Percentiles rank a stretch among this genome's conserved stretches.
These are phyloP conservation scores for Dendrobium huoshanense DNA, from an alignment of 106 monocot genomes.

Conservation along the genomic window DNA sequence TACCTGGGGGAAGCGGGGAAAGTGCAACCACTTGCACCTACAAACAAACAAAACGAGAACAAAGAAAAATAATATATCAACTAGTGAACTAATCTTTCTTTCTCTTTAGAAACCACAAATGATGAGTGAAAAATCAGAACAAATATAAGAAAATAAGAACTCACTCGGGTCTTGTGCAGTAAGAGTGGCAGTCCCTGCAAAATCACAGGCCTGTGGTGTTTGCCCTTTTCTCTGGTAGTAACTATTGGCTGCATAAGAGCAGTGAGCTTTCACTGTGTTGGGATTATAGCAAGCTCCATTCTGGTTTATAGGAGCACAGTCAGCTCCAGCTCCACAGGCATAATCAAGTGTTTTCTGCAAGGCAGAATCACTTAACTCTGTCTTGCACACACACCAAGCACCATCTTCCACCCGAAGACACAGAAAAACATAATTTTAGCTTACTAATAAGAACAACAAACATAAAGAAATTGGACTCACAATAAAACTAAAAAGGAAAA, in stretches of 20 bases:
- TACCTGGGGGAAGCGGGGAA: constrained; percentile 35
- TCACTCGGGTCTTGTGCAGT: constrained; percentile 54
- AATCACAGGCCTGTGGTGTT: constrained; percentile 37
- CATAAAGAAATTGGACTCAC: neutral
- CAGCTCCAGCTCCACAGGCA: constrained; percentile 71
- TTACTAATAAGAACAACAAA: neutral
- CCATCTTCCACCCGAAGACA: constrained; percentile 31
- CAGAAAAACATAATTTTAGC: neutral
- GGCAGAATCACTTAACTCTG: constrained; percentile 19
- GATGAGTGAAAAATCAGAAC: neutral
- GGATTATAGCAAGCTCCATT: constrained; percentile 57
- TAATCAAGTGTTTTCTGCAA: constrained; percentile 71
- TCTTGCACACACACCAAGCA: constrained; percentile 63
- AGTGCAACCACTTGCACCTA: constrained; percentile 39
- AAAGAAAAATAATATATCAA: neutral
- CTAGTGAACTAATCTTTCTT: neutral
- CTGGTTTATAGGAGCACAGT: constrained; percentile 44
- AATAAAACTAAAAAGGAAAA: neutral
- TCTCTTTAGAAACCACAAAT: neutral
- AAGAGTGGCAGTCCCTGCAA: constrained; percentile 38
- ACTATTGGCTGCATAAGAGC: constrained; percentile 77
- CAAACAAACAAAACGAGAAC: constrained; percentile 12
- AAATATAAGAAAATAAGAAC: neutral
- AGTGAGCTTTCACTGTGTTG: constrained; percentile 54
- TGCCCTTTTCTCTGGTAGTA: constrained; percentile 68